Evolutionary conservation across 768 basidiomycete genomes (phyloP).

Genomic region (Lentinula lateritia): DNA sequence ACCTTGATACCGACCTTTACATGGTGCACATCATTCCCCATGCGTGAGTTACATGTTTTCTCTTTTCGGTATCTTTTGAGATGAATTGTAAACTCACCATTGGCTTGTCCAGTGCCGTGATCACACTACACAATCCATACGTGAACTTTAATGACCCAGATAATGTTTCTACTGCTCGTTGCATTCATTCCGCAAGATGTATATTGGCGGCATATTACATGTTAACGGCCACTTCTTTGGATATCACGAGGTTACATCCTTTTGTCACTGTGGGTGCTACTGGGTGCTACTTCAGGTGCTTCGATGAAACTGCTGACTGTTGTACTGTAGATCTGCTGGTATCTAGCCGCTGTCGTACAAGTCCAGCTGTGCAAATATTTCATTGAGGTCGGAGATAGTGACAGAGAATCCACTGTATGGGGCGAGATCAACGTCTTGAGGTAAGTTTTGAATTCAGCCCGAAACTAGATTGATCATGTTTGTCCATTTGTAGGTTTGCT

Average conservation of each 20-base stretch:
- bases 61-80: constrained; percentile 7
- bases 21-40: constrained; percentile 85
- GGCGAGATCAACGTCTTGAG: constrained; percentile 82
- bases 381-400: constrained; percentile 74
- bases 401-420: constrained; percentile 75
- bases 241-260: constrained; percentile 74
- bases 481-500: constrained; percentile 49
- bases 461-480: background rate
- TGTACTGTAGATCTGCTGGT: constrained; percentile 73
- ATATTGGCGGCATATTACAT: constrained; percentile 74
- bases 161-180: constrained; percentile 64
- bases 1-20: constrained; percentile 77
- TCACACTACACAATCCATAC: constrained; percentile 83
- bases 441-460: constrained; percentile 29
- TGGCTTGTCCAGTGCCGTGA: constrained; percentile 56
- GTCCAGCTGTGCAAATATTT: constrained; percentile 83
- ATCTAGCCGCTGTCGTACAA: constrained; percentile 82
- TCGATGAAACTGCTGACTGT: background rate
- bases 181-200: constrained; percentile 67
- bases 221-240: constrained; percentile 77
- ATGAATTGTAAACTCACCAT: constrained; percentile 4
- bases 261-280: constrained; percentile 64
- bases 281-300: background rate
- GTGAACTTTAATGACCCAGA: constrained; percentile 66
- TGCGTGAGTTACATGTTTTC: constrained; percentile 49